Base-by-base conservation (phyloP, 164 flowering plant genomes). In the Aristolochia contorta region DNA sequence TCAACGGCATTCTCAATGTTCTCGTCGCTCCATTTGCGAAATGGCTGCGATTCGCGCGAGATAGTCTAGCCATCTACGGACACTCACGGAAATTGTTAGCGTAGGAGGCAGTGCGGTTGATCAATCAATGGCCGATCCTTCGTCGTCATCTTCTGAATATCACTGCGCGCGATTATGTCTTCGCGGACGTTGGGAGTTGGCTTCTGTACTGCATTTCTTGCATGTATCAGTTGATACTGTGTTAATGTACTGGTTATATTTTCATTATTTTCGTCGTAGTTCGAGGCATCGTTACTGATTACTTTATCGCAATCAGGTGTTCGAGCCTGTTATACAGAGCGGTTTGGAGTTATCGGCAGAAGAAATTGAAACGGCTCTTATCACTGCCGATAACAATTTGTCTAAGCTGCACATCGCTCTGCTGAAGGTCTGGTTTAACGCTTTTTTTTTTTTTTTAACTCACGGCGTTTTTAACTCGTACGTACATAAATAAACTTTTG, bases 201-300 rank as follows among this genome's bases (percentile, higher is more conserved):
- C 97, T 5, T 88, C 91, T 6, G 94, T 88, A 56, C 82, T 91
- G 64, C 81, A 91, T 64, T 91, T 91, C 72, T 65, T 89, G 47
- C 74, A 50, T 19, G 97, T 88, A 77, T 66, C 58, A 46, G 59
- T 30, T 18, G 18, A 14, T 2, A 13, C 13, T 49, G 43, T 23
- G 53, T 13, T 16, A 16, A 13, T 54, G n/a, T 51, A n/a, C 19
- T 18, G 23, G 30, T 22, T 50, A 25, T 37, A n/a, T 27, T 8
- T 24, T 5, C 5, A n/a, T 19, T 56, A 45, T 46, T 27, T 13
- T 41, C 20, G 12, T 43, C 25, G 46, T 53, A 19, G 33, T 8
- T 60, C 27, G 9, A 14, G 15, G 5, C 4, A 15, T 45, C 9
- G 23, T 14, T 55, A 54, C 7, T 19, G 67, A 10, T 41, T 52